These are phyloP conservation scores for Platanthera zijinensis DNA, from an alignment of 106 monocot species.

Conservation along the genomic window DNA sequence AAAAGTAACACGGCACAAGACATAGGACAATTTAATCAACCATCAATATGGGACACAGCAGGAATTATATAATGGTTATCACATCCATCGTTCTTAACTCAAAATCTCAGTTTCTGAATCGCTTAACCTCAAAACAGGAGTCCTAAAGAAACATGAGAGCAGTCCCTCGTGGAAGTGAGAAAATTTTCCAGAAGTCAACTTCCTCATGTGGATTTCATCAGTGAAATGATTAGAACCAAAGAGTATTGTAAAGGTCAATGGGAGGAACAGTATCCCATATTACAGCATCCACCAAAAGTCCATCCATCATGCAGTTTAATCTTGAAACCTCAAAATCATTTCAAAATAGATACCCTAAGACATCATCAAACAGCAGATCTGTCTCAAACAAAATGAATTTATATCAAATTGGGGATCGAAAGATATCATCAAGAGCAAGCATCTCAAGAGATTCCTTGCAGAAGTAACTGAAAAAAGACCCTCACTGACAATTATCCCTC, in stretches of 20 bases:
- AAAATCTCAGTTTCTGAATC: background rate
- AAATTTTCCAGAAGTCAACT: background rate
- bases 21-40: background rate
- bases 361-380: background rate
- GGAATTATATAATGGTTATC: background rate
- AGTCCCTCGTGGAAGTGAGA: background rate
- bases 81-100: background rate
- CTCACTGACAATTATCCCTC: background rate
- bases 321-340: background rate
- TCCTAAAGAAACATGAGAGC: background rate
- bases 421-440: background rate
- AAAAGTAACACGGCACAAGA: background rate
- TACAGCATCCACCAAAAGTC: background rate
- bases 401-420: background rate
- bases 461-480: background rate
- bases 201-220: background rate
- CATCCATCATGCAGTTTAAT: constrained; percentile 3
- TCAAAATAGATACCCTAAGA: background rate
- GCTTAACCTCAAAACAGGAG: background rate
- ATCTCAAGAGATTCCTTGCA: background rate
- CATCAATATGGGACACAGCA: background rate
- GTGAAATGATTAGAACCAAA: background rate
- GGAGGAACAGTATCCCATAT: background rate
- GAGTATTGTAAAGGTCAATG: background rate
- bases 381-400: background rate